Evolutionary conservation across 345 rosid genomes (phyloP).

Genomic region (Citrus cavaleriei): DNA sequence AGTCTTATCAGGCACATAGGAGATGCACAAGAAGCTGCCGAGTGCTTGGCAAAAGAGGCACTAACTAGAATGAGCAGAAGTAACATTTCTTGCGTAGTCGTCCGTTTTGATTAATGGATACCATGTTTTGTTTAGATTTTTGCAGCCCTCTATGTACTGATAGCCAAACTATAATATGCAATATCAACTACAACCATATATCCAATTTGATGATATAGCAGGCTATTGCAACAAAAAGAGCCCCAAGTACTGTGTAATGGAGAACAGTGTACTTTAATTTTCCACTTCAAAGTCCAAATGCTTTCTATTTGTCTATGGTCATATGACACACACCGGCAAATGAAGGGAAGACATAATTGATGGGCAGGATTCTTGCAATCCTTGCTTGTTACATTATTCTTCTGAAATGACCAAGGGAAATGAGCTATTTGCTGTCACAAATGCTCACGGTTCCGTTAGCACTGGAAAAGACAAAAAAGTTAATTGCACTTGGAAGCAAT

Average conservation of each 20-base stretch:
- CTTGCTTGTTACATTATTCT: too few relatives aligned
- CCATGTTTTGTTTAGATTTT: neutral
- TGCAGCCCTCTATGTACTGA: neutral
- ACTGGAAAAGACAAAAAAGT: too few relatives aligned
- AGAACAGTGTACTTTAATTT: neutral
- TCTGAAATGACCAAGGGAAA: too few relatives aligned
- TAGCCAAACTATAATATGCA: neutral
- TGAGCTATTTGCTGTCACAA: too few relatives aligned
- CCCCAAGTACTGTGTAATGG: neutral
- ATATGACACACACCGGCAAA: neutral
- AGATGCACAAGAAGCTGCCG: constrained; percentile 68
- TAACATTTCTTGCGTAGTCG: constrained; percentile 56
- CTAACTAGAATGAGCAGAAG: constrained; percentile 52
- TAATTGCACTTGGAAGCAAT: too few relatives aligned
- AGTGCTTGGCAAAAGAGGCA: constrained; percentile 68
- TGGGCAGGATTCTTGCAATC: too few relatives aligned
- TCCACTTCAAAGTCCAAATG: neutral
- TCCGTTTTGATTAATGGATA: constrained; percentile 42
- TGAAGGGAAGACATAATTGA: neutral
- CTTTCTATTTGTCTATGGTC: neutral
- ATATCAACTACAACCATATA: neutral
- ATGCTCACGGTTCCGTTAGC: too few relatives aligned
- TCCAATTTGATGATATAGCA: neutral
- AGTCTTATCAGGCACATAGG: constrained; percentile 54
- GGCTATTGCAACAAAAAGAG: neutral